Evolutionary conservation across 345 rosid species (phyloP).

Genomic region (Atalantia buxifolia): DNA sequence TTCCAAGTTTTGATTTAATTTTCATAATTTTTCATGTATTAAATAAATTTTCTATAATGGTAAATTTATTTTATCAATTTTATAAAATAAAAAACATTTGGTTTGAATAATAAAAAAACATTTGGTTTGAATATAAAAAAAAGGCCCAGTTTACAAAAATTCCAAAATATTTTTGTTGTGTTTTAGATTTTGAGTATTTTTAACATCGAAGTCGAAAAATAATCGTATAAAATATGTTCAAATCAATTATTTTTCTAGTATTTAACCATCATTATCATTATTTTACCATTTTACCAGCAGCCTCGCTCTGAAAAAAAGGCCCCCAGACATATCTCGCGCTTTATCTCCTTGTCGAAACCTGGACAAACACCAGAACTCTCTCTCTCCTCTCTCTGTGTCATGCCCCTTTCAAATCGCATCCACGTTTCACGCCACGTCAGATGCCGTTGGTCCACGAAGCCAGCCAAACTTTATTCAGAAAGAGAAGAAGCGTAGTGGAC

Average conservation of each 20-base stretch:
- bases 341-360: not conserved
- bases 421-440: conserved; percentile 6
- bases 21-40: too few species aligned
- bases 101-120: too few species aligned
- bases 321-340: not conserved
- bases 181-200: not conserved
- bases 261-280: not conserved
- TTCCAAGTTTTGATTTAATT: too few species aligned
- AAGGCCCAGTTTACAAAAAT: too few species aligned
- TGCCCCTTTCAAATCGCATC: not conserved
- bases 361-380: not conserved
- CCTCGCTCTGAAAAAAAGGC: not conserved
- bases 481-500: not conserved
- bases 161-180: not conserved
- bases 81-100: too few species aligned
- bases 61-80: too few species aligned
- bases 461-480: not conserved
- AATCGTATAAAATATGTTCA: not conserved
- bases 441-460: not conserved
- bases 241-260: too few species aligned
- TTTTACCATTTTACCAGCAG: not conserved
- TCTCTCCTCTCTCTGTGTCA: not conserved
- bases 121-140: too few species aligned
- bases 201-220: not conserved
- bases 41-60: too few species aligned